These are phyloP conservation scores for Magnolia changhungtana DNA, from an alignment of 164 flowering plant genomes.

Conservation along the genomic window DNA sequence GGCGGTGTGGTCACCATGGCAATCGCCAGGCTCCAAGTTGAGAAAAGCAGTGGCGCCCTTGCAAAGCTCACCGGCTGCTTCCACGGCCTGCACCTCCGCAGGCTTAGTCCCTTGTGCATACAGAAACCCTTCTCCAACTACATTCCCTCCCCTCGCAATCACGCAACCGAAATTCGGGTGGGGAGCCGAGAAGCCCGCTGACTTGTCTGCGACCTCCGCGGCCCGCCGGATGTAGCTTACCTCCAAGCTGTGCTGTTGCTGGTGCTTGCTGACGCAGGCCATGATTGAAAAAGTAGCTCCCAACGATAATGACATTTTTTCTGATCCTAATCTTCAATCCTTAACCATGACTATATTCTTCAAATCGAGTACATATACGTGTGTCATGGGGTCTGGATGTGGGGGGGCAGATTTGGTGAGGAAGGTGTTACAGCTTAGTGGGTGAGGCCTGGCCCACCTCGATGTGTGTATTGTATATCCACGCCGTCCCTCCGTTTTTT, in stretches of 20 bases:
- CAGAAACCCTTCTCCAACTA: slow-evolving; percentile 85
- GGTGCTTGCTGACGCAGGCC: not conserved
- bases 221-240: slow-evolving; percentile 62
- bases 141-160: slow-evolving; percentile 37
- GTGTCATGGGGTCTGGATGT: too few relatives aligned
- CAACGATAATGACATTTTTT: too few relatives aligned
- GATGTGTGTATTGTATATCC: too few relatives aligned
- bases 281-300: too few relatives aligned
- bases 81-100: slow-evolving; percentile 82
- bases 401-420: too few relatives aligned
- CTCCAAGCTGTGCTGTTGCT: slow-evolving; percentile 32
- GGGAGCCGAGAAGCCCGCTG: slow-evolving; percentile 85
- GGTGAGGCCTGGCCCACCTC: too few relatives aligned
- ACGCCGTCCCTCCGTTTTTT: too few relatives aligned
- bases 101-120: slow-evolving; percentile 85
- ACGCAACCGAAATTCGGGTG: slow-evolving; percentile 97
- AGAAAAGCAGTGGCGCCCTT: slow-evolving; percentile 82
- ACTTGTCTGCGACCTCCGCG: slow-evolving; percentile 72
- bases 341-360: too few relatives aligned
- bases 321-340: too few relatives aligned
- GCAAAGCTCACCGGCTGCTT: slow-evolving; percentile 55
- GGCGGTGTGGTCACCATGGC: slow-evolving; percentile 70
- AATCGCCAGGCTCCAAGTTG: slow-evolving; percentile 92
- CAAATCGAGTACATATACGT: too few relatives aligned
- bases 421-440: too few relatives aligned